These are phyloP conservation scores for Scalesia atractyloides DNA, from an alignment of 129 eudicot species.

Conservation along the genomic window DNA sequence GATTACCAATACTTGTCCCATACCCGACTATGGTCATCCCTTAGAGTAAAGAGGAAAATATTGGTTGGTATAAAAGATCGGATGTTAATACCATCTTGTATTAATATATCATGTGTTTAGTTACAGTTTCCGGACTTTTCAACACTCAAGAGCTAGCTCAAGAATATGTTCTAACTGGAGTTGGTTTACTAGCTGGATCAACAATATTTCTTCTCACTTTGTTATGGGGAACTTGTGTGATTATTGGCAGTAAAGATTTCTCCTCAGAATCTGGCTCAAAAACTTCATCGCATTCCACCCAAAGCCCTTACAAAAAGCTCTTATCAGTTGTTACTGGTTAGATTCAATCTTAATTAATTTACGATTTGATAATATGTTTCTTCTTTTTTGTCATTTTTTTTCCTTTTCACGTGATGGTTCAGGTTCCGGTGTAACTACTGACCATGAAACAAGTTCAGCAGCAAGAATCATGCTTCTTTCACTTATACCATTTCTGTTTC, in stretches of 20 bases:
- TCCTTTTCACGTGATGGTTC: neutral
- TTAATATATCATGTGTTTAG: neutral
- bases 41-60: neutral
- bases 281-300: conserved; percentile 26
- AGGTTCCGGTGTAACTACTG: conserved; percentile 68
- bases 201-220: conserved; percentile 67
- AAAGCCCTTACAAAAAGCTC: conserved; percentile 26
- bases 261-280: conserved; percentile 17
- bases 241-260: conserved; percentile 44
- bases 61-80: neutral
- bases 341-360: conserved; percentile 17
- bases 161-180: conserved; percentile 67
- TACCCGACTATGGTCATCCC: neutral
- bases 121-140: conserved; percentile 66
- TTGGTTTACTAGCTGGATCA: conserved; percentile 78
- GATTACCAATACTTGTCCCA: no score
- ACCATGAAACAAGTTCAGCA: conserved; percentile 53
- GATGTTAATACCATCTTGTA: neutral
- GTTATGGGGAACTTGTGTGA: conserved; percentile 80
- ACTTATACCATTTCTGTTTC: conserved; percentile 57
- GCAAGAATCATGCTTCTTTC: conserved; percentile 73
- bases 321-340: conserved; percentile 42
- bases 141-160: conserved; percentile 53
- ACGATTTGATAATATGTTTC: neutral
- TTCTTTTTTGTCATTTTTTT: neutral